phyloP scores from a whole-genome alignment of 495 filamentous ascomycete genomes.

The Hypoxylon rickii region DNA sequence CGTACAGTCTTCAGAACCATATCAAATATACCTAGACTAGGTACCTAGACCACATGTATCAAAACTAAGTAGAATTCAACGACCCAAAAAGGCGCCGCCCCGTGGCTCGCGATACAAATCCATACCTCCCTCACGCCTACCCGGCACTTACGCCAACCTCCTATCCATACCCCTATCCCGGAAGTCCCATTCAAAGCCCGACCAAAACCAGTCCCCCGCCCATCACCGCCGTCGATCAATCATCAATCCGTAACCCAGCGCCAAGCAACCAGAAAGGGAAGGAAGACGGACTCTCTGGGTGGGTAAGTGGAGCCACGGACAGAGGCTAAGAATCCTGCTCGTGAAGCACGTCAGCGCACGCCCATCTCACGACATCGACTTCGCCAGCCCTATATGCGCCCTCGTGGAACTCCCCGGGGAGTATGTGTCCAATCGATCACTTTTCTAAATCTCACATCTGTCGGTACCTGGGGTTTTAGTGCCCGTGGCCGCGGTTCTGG shows the following conservation, averaged over 20 bases:
- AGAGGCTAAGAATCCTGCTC: neutral
- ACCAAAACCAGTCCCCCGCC: neutral
- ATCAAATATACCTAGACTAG: too few relatives aligned
- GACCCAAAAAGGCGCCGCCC: too few relatives aligned
- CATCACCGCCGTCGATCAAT: slow-evolving; percentile 2
- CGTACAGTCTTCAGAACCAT: too few relatives aligned
- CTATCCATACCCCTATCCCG: neutral
- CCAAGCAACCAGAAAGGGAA: slow-evolving; percentile 15
- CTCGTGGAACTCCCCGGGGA: neutral
- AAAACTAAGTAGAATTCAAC: too few relatives aligned
- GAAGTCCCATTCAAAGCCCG: neutral
- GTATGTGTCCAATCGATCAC: slow-evolving; percentile 10
- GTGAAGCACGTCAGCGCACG: slow-evolving; percentile 27
- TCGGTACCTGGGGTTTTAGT: slow-evolving; percentile 14
- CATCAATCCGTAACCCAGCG: neutral
- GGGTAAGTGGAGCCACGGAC: too few relatives aligned
- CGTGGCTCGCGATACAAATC: too few relatives aligned
- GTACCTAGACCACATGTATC: too few relatives aligned
- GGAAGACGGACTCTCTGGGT: too few relatives aligned
- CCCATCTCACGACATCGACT: slow-evolving; percentile 23
- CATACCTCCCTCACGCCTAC: too few relatives aligned
- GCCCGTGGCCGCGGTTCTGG: neutral
- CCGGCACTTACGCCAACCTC: too few relatives aligned
- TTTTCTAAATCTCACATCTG: slow-evolving; percentile 7
- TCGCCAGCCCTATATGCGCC: neutral